phyloP scores from a whole-genome alignment of 2,329 filamentous ascomycete species.

The Monilinia laxa region DNA sequence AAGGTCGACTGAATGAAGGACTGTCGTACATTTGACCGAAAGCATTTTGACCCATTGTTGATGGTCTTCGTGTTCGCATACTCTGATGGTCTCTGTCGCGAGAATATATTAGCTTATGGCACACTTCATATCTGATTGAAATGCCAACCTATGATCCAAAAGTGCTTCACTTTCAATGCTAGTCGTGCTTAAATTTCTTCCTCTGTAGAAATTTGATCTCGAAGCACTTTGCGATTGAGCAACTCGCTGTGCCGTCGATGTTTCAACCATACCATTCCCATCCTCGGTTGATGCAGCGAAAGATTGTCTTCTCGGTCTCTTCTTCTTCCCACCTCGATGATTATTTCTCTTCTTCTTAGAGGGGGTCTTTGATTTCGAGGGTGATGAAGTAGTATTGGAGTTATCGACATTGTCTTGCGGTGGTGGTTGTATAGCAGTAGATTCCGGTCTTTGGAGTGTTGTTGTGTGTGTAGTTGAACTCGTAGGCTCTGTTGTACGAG shows the following conservation, averaged over 20 bases:
- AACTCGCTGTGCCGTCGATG: conserved; percentile 40
- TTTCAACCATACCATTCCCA: conserved; percentile 41
- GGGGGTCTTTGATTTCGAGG: conserved; percentile 21
- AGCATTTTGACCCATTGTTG: conserved; percentile 44
- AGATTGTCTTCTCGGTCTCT: conserved; percentile 72
- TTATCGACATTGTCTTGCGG: conserved; percentile 21
- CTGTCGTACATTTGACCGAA: conserved; percentile 42
- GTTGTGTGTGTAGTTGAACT: conserved; percentile 25
- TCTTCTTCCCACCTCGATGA: conserved; percentile 76
- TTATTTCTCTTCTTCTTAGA: conserved; percentile 66
- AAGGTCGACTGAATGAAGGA: conserved; percentile 39
- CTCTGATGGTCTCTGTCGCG: conserved; percentile 43
- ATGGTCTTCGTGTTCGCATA: conserved; percentile 64
- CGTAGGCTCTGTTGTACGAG: conserved; percentile 24
- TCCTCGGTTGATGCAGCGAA: conserved; percentile 66
- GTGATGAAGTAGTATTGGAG: conserved; percentile 30
- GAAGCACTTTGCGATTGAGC: conserved; percentile 33
- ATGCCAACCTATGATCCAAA: conserved; percentile 76
- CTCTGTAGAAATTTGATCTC: conserved; percentile 49
- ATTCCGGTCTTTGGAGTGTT: conserved; percentile 31
- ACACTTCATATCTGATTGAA: conserved; percentile 18
- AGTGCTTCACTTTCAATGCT: conserved; percentile 88
- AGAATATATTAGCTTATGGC: conserved; percentile 25
- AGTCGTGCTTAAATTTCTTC: conserved; percentile 70
- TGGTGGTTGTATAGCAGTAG: conserved; percentile 33